Conservation (phyloP, 805 yeast species). For the Metschnikowia drakensbergensis region DNA sequence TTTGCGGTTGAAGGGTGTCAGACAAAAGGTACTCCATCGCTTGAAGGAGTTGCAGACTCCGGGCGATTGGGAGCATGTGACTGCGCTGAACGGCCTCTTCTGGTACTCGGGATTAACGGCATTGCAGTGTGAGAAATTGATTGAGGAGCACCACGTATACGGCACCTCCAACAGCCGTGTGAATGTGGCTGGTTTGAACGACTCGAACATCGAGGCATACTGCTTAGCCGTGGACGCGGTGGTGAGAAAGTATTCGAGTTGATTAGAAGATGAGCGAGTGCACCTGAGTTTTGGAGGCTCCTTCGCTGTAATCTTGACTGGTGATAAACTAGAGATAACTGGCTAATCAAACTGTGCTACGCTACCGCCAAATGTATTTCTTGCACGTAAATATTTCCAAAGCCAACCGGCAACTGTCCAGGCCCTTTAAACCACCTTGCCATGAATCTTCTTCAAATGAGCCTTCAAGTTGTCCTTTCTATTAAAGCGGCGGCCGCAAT, state of each 20-base stretch:
- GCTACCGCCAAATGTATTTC: no score
- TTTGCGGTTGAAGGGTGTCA: conserved; percentile 28
- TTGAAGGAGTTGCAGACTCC: conserved; percentile 38
- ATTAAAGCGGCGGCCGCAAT: conserved; percentile 55
- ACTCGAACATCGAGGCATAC: conserved; percentile 35
- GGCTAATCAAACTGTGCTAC: no score
- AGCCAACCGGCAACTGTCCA: neutral
- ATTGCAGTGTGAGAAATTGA: conserved; percentile 31
- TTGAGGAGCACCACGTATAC: conserved; percentile 36
- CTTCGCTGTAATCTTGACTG: no score
- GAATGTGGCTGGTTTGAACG: conserved; percentile 43
- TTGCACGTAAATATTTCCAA: neutral
- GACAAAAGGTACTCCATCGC: conserved; percentile 27
- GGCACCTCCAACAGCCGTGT: conserved; percentile 39
- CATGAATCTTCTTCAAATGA: conserved; percentile 59
- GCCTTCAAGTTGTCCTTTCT: conserved; percentile 59
- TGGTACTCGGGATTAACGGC: conserved; percentile 41
- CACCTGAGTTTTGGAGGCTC: no score
- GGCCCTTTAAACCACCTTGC: conserved; percentile 1
- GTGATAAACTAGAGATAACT: no score
- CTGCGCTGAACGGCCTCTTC: conserved; percentile 40
- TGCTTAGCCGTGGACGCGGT: conserved; percentile 36
- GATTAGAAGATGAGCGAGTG: neutral
- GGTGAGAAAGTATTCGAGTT: conserved; percentile 24
- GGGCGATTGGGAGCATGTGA: conserved; percentile 39